phyloP scores from a whole-genome alignment of 768 basidiomycete species.

The Tylopilus sp. region DNA sequence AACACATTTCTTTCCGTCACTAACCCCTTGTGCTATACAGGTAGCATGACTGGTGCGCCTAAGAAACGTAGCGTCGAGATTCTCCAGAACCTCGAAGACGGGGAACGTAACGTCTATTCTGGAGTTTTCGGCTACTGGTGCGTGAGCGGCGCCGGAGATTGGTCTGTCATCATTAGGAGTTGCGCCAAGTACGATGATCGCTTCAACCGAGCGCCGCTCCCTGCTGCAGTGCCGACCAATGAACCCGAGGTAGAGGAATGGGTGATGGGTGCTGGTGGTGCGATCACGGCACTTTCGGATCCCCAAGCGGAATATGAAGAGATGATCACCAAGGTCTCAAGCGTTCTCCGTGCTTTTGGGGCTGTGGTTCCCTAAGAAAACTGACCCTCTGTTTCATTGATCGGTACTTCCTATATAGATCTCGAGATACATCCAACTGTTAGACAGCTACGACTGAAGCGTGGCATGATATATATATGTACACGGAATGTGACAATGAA shows the following conservation, averaged over 20 bases:
- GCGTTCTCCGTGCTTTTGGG: slow-evolving; percentile 66
- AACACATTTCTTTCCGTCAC: background rate
- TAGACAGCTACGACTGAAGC: background rate
- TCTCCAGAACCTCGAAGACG: slow-evolving; percentile 71
- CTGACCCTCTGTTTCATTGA: slow-evolving; percentile 3
- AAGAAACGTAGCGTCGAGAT: slow-evolving; percentile 94
- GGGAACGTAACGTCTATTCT: slow-evolving; percentile 79
- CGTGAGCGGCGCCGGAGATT: slow-evolving; percentile 84
- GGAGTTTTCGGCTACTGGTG: slow-evolving; percentile 94
- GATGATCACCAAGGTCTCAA: slow-evolving; percentile 82
- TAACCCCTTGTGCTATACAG: slow-evolving; percentile 35
- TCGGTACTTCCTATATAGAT: slow-evolving; percentile 3
- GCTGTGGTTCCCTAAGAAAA: slow-evolving; percentile 25
- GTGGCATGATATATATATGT: background rate
- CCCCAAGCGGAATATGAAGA: slow-evolving; percentile 91
- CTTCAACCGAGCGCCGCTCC: slow-evolving; percentile 10
- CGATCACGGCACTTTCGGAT: slow-evolving; percentile 90
- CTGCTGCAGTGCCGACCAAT: slow-evolving; percentile 10
- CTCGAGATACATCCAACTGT: slow-evolving; percentile 26
- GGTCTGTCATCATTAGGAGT: slow-evolving; percentile 92
- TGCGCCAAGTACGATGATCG: slow-evolving; percentile 70
- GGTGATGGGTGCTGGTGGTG: slow-evolving; percentile 90
- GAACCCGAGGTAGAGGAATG: slow-evolving; percentile 47
- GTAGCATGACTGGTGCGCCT: slow-evolving; percentile 97
- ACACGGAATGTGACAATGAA: background rate